These are phyloP conservation scores for Sporothrix phasma DNA, from an alignment of 2,329 filamentous ascomycete species.

Conservation along the genomic window DNA sequence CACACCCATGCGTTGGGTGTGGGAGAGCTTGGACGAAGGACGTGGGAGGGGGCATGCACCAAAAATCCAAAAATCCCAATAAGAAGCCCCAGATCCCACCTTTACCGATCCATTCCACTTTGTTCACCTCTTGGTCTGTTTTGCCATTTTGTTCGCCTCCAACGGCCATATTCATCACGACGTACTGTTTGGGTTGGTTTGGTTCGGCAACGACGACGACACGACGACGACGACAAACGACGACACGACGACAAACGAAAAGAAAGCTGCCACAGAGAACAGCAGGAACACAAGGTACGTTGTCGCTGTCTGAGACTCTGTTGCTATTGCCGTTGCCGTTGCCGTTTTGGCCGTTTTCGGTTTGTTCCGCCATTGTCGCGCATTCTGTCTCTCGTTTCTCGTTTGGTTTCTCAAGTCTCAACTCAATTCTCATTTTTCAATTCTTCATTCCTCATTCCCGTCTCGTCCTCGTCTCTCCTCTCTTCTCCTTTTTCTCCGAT, in stretches of 20 bases:
- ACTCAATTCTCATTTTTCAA: too few relatives aligned
- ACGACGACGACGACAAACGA: neutral
- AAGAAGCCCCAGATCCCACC: conserved; percentile 11
- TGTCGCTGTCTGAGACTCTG: neutral
- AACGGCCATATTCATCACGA: neutral
- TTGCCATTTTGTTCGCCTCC: neutral
- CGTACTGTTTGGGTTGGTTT: neutral
- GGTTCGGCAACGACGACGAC: neutral
- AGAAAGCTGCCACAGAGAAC: neutral
- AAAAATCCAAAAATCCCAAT: conserved; percentile 1
- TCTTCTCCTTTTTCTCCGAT: too few relatives aligned
- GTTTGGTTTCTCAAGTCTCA: too few relatives aligned
- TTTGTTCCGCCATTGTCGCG: neutral
- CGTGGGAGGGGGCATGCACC: neutral
- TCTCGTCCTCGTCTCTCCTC: too few relatives aligned
- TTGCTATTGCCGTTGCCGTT: neutral
- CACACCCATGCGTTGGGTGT: neutral
- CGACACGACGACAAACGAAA: neutral
- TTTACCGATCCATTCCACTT: neutral
- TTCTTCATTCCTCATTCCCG: too few relatives aligned
- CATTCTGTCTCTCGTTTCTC: neutral
- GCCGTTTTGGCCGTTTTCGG: neutral
- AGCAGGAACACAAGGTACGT: neutral
- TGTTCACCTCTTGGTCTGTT: neutral
- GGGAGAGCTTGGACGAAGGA: neutral